These are phyloP conservation scores for Neopestalotiopsis sp. DNA, from an alignment of 2,329 filamentous ascomycete species.

Conservation along the genomic window DNA sequence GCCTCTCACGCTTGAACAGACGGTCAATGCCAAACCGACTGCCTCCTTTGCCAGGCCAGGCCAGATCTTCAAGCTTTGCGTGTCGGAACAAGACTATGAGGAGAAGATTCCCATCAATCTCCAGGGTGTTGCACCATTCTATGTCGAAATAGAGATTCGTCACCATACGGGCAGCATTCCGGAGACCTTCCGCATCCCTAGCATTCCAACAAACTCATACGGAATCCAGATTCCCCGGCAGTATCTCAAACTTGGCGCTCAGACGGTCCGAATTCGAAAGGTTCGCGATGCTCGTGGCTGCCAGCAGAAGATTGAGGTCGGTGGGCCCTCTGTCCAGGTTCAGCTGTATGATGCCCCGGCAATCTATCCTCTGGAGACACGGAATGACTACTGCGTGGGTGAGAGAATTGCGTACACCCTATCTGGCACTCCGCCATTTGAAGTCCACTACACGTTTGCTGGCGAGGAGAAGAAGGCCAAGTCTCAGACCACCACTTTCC, in stretches of 20 bases:
- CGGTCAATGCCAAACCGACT: constrained; percentile 81
- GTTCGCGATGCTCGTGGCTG: constrained; percentile 89
- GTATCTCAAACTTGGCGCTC: constrained; percentile 85
- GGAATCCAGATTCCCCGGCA: constrained; percentile 84
- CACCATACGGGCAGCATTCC: constrained; percentile 82
- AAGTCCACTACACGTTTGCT: constrained; percentile 90
- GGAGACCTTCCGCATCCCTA: constrained; percentile 80
- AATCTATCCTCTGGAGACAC: constrained; percentile 85
- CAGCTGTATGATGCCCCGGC: constrained; percentile 92
- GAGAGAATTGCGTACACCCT: constrained; percentile 93
- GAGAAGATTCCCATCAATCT: constrained; percentile 88
- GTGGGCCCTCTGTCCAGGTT: constrained; percentile 81
- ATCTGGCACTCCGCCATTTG: constrained; percentile 89
- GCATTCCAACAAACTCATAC: constrained; percentile 76
- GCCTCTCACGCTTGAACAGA: constrained; percentile 77
- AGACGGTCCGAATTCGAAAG: constrained; percentile 86
- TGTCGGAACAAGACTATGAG: constrained; percentile 79
- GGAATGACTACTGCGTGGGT: constrained; percentile 90
- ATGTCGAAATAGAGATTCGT: constrained; percentile 89
- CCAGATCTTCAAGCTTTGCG: constrained; percentile 94
- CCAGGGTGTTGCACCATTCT: constrained; percentile 85
- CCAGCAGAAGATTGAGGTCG: constrained; percentile 74
- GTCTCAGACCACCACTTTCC: constrained; percentile 81
- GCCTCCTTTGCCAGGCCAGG: constrained; percentile 85
- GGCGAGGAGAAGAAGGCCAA: constrained; percentile 79